Conservation (phyloP, 139 green algal genomes). For the Auxenochlorella pyrenoidosa region DNA sequence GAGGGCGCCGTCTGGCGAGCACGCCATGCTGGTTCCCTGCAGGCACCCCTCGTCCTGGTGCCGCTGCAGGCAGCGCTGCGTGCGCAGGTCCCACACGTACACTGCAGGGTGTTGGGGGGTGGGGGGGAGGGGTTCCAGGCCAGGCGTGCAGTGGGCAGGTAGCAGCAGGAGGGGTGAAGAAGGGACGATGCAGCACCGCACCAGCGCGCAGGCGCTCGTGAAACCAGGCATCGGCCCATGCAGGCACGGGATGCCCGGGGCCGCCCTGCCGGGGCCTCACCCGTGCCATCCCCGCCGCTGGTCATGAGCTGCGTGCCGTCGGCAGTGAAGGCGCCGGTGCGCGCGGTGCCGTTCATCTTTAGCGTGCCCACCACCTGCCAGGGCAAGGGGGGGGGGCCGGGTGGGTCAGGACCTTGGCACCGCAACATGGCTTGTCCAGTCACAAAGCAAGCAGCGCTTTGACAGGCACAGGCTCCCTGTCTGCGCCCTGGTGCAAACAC, state of each 20-base stretch:
- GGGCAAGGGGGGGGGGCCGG: too few relatives aligned
- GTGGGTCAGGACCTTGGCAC: too few relatives aligned
- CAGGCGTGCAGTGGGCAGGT: not conserved
- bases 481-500: too few relatives aligned
- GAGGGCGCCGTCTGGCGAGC: conserved; percentile 64
- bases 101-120: conserved; percentile 47
- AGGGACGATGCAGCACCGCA: too few relatives aligned
- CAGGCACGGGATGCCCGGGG: too few relatives aligned
- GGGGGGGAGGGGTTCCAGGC: not conserved
- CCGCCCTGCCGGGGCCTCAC: not conserved
- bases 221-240: too few relatives aligned
- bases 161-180: not conserved
- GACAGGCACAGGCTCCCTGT: not conserved
- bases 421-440: too few relatives aligned
- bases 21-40: conserved; percentile 61
- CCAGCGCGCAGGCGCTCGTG: too few relatives aligned
- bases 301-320: conserved; percentile 79
- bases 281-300: conserved; percentile 75
- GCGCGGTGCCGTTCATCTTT: conserved; percentile 87
- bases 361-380: conserved; percentile 79
- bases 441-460: not conserved
- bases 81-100: conserved; percentile 95
- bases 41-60: conserved; percentile 80
- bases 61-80: conserved; percentile 74
- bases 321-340: conserved; percentile 68